Conservation (phyloP, 2,329 filamentous ascomycete species). For the Raffaelea albimanens region DNA sequence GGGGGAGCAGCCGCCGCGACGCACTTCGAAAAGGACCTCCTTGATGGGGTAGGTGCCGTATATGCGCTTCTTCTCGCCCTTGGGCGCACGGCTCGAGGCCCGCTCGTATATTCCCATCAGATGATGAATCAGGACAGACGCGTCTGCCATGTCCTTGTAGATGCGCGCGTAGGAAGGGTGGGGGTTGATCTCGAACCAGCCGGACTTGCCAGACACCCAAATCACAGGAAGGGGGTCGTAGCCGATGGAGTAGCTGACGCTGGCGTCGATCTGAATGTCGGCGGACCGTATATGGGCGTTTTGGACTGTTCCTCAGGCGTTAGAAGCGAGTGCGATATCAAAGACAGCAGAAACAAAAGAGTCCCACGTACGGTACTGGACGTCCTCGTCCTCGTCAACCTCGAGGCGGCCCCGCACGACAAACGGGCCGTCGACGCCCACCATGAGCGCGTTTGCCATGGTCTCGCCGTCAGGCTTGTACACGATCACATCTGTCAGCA, state of each 20-base stretch:
- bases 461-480: slow-evolving; percentile 41
- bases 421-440: slow-evolving; percentile 50
- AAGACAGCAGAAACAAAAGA: background rate
- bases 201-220: slow-evolving; percentile 56
- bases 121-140: slow-evolving; percentile 54
- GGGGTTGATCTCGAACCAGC: slow-evolving; percentile 61
- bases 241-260: slow-evolving; percentile 43
- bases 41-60: slow-evolving; percentile 18
- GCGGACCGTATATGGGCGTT: slow-evolving; percentile 20
- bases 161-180: slow-evolving; percentile 44
- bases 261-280: slow-evolving; percentile 46
- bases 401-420: slow-evolving; percentile 51
- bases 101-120: slow-evolving; percentile 46
- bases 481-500: slow-evolving; percentile 52
- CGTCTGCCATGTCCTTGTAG: slow-evolving; percentile 52
- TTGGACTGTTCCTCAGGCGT: slow-evolving; percentile 19
- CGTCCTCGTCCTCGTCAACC: slow-evolving; percentile 33
- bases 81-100: slow-evolving; percentile 18
- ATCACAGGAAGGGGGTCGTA: slow-evolving; percentile 44
- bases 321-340: background rate
- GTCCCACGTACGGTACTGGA: slow-evolving; percentile 25
- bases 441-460: slow-evolving; percentile 52
- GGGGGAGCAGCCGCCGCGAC: background rate
- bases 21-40: slow-evolving; percentile 26
- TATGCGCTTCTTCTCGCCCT: slow-evolving; percentile 24